phyloP scores from a whole-genome alignment of 2,329 filamentous ascomycete genomes.

The Pseudovirgaria hyperparasitica region DNA sequence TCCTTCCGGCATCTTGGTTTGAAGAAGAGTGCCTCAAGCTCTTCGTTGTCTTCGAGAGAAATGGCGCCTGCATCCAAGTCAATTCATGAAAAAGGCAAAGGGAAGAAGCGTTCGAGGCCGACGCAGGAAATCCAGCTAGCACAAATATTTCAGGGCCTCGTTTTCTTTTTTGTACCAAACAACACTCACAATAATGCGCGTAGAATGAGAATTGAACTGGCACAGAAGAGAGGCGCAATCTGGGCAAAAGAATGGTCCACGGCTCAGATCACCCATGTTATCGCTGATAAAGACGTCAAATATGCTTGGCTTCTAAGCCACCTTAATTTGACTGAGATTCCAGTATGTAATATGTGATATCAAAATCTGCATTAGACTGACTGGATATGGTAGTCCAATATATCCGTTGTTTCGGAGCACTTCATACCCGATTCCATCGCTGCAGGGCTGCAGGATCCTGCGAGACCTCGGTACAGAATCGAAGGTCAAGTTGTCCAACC shows the following conservation, averaged over 20 bases:
- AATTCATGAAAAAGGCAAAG: too few species aligned
- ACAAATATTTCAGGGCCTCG: too few species aligned
- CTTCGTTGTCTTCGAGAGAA: too few species aligned
- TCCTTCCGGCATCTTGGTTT: too few species aligned
- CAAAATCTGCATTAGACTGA: not conserved
- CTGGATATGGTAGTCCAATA: constrained; percentile 16
- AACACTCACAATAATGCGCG: constrained; percentile 54
- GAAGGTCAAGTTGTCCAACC: not conserved
- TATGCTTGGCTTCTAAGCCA: constrained; percentile 51
- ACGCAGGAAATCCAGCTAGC: too few species aligned
- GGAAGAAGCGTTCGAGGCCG: too few species aligned
- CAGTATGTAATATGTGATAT: constrained; percentile 25
- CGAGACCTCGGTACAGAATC: constrained; percentile 41
- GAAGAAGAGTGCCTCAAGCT: too few species aligned
- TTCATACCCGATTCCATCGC: constrained; percentile 34
- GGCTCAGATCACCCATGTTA: constrained; percentile 55
- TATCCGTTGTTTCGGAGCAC: constrained; percentile 37
- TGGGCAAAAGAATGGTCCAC: constrained; percentile 49
- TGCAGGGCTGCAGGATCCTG: constrained; percentile 21
- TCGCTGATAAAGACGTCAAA: constrained; percentile 58
- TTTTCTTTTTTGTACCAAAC: constrained; percentile 54
- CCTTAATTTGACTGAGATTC: constrained; percentile 36
- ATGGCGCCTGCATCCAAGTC: too few species aligned
- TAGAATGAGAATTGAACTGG: constrained; percentile 56
- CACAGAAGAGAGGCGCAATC: constrained; percentile 52